Evolutionary conservation across 2,329 filamentous ascomycete species (phyloP), one percentile per base, ranked within the genome.

Genomic region (Metarhizium anisopliae): DNA sequence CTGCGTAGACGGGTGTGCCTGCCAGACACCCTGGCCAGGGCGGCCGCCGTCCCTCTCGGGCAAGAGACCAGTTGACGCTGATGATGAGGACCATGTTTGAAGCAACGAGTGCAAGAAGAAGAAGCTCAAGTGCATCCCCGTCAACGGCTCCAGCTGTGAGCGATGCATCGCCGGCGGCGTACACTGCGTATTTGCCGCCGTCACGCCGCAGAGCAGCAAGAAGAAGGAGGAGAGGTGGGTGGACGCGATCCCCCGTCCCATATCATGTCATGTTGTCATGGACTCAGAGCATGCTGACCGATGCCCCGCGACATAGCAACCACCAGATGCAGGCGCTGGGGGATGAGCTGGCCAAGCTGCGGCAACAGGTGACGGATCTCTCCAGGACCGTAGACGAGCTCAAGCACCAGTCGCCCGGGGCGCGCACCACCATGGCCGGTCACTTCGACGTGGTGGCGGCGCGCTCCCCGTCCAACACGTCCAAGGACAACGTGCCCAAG

Each of bases 61-160:
- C 25, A 25, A 25, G 25, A 25, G 25, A 25, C 25, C 25, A 25
- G 25, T 25, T 25, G 25, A 25, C 25, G 50, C 54, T 66, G 50
- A 65, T 53, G 18, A 18, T 11, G 3, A 25, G 20, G 20, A 5
- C 1, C 36, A 14, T 25, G 25, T 25, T 20, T 49, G 10, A 68
- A 60, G 69, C 32, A 67, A 73, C 52, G 70, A 73, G 25, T 74
- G 72, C 59, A 73, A 73, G 56, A 71, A 69, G 43, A 60, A 70
- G 32, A 74, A 74, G 55, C 68, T 74, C 54, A 74, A 74, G 56
- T 74, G 72, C 59, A 62, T 70, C 42, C 65, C 65, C 1, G 56
- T 58, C 0, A 60, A 66, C 30, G 57, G 43, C 45, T 49, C 56
- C 1, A 59, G 54, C 20, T 72, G 70, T 47, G 63, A 69, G 56